Evolutionary conservation across 306 rosid genomes (phyloP), one percentile per base, ranked within the genome.

Genomic region (Gleditsia sinensis): DNA sequence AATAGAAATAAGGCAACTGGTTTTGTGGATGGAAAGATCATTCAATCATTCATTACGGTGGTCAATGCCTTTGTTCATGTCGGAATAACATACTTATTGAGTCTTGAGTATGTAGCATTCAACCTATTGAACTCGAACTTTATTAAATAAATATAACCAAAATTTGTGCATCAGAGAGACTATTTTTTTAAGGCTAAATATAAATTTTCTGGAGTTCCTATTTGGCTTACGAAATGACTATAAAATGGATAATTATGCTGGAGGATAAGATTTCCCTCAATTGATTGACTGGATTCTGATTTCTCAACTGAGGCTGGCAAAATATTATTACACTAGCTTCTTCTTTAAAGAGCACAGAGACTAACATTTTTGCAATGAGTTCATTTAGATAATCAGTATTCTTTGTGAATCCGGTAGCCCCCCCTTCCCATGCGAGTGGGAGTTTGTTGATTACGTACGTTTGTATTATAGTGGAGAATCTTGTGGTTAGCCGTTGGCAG

Each of bases 31-130:
- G 61, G 23, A 43, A 67, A 40, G 39, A 17, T 6, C 16, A 39
- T 69, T 69, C 27, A 36, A 10, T 61, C 51, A 63, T 55, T 28
- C 43, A 50, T 46, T 71, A 2, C 34, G 14, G 19, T 62, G 60
- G 66, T 19, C 40, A 40, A 25, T 74, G 74, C 24, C 42, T 51
- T 62, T 4, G 12, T 37, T 64, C 67, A 25, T 28, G 43, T 16
- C 7, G n/a, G 62, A n/a, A 7, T 39, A 25, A 14, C 24, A 54
- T 27, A 54, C 24, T 46, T 59, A 53, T n/a, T n/a, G n/a, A n/a
- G n/a, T n/a, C n/a, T n/a, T 67, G 24, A 16, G 74, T 66, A 58
- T 73, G 64, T 45, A 56, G 60, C 14, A 30, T 57, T 64, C 45
- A 17, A 65, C 71, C 71, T 46, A 37, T 73, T 67, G 37, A 78